These are phyloP conservation scores for Stachybotrys chartarum DNA, from an alignment of 2,329 filamentous ascomycete genomes.

Conservation along the genomic window DNA sequence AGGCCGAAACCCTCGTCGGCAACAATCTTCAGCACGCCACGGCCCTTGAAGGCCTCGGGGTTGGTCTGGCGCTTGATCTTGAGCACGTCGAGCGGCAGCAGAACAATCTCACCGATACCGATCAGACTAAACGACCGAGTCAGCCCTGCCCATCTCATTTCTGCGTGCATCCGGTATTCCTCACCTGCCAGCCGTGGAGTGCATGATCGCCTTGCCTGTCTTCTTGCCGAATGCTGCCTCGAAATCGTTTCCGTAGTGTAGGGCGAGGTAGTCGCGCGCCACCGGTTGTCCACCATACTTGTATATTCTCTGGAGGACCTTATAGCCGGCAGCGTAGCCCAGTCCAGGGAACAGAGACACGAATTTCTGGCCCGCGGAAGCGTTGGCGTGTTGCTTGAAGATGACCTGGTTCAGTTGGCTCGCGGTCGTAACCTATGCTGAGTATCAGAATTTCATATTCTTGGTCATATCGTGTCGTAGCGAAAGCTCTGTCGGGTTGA, in stretches of 20 bases:
- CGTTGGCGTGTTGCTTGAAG: slow-evolving; percentile 81
- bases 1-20: slow-evolving; percentile 90
- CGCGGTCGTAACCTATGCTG: slow-evolving; percentile 3
- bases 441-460: not conserved
- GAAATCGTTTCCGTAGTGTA: slow-evolving; percentile 76
- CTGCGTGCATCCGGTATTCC: slow-evolving; percentile 7
- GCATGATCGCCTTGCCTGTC: slow-evolving; percentile 96
- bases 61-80: slow-evolving; percentile 99
- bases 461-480: not conserved
- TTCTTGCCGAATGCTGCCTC: slow-evolving; percentile 90
- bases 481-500: slow-evolving; percentile 18
- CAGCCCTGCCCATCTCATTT: slow-evolving; percentile 4
- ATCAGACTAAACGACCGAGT: slow-evolving; percentile 60
- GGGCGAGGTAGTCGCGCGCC: slow-evolving; percentile 78
- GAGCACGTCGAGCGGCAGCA: slow-evolving; percentile 90
- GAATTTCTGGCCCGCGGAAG: slow-evolving; percentile 69
- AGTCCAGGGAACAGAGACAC: slow-evolving; percentile 94
- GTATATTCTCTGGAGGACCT: slow-evolving; percentile 94
- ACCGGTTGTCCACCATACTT: slow-evolving; percentile 98
- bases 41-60: slow-evolving; percentile 92
- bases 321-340: slow-evolving; percentile 96
- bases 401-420: slow-evolving; percentile 80
- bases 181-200: slow-evolving; percentile 87
- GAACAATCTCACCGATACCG: slow-evolving; percentile 93
- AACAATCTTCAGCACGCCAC: slow-evolving; percentile 83